Conservation (phyloP, 108 stramenopile genomes). For the Skeletonema tropicum region DNA sequence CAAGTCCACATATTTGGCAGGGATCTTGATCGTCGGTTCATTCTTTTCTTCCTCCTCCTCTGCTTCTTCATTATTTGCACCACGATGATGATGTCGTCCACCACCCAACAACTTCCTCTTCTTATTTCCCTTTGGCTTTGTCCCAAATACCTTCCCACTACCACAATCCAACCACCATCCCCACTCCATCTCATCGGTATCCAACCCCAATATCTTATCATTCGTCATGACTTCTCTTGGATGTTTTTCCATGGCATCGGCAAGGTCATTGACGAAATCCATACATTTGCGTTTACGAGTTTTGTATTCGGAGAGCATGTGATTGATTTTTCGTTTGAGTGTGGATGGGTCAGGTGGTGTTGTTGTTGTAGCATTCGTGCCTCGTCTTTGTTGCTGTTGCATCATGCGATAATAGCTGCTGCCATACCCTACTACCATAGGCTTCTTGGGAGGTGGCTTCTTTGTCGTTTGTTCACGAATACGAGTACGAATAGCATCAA, state of each 20-base stretch:
- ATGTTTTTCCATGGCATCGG: constrained; percentile 89
- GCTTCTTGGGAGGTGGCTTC: constrained; percentile 6
- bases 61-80: background rate
- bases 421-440: constrained; percentile 2
- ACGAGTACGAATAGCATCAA: constrained; percentile 40
- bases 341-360: constrained; percentile 35
- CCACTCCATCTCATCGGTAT: constrained; percentile 78
- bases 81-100: background rate
- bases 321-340: constrained; percentile 73
- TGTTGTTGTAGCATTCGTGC: background rate
- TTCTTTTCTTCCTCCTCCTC: background rate
- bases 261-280: constrained; percentile 82
- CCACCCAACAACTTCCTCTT: constrained; percentile 12
- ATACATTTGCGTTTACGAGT: constrained; percentile 77
- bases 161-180: constrained; percentile 24
- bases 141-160: constrained; percentile 3
- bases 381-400: constrained; percentile 3
- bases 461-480: constrained; percentile 9
- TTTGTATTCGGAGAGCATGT: constrained; percentile 75
- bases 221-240: constrained; percentile 66
- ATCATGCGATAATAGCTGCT: constrained; percentile 15
- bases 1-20: constrained; percentile 1
- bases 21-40: background rate
- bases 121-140: background rate
- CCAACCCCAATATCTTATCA: constrained; percentile 71